Percentiles rank a stretch among this genome's conserved stretches.
Evolutionary conservation across 108 stramenopile species (phyloP).

Genomic region (Discostella pseudostelligera): DNA sequence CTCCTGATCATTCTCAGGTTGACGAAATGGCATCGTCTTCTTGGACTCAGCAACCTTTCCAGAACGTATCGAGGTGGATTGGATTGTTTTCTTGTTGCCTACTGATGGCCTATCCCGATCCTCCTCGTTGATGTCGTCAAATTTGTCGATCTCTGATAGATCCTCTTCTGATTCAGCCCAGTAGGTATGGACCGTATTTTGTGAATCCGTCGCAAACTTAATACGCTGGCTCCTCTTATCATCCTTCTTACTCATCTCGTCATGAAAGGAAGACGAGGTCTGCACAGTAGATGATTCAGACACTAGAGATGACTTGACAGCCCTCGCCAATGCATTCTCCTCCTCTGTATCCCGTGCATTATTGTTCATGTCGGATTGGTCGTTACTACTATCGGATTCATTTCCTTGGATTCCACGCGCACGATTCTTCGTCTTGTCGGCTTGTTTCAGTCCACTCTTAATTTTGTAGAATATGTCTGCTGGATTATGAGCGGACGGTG

Average conservation of each 20-base stretch:
- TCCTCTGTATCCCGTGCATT: neutral
- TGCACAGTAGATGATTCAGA: neutral
- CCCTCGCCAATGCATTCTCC: conserved; percentile 5
- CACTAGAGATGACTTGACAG: neutral
- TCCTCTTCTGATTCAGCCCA: neutral
- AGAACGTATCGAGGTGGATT: neutral
- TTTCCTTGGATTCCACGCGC: conserved; percentile 10
- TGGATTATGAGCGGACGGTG: conserved; percentile 12
- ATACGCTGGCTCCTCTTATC: conserved; percentile 12
- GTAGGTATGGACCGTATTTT: conserved; percentile 43
- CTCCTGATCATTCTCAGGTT: conserved; percentile 14
- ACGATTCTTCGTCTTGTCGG: conserved; percentile 26
- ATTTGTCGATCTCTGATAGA: neutral
- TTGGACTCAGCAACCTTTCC: neutral
- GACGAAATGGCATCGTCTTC: neutral
- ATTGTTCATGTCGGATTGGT: neutral
- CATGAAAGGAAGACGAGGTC: neutral
- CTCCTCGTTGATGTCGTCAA: conserved; percentile 11
- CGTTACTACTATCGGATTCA: conserved; percentile 1
- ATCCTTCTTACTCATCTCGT: neutral
- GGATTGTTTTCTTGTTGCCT: neutral
- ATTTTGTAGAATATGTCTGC: conserved; percentile 37
- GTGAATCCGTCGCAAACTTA: conserved; percentile 24
- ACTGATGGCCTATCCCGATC: conserved; percentile 1
- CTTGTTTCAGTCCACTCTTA: conserved; percentile 29